Base-by-base conservation (phyloP, 257 asterid species). In the Mitragyna speciosa region DNA sequence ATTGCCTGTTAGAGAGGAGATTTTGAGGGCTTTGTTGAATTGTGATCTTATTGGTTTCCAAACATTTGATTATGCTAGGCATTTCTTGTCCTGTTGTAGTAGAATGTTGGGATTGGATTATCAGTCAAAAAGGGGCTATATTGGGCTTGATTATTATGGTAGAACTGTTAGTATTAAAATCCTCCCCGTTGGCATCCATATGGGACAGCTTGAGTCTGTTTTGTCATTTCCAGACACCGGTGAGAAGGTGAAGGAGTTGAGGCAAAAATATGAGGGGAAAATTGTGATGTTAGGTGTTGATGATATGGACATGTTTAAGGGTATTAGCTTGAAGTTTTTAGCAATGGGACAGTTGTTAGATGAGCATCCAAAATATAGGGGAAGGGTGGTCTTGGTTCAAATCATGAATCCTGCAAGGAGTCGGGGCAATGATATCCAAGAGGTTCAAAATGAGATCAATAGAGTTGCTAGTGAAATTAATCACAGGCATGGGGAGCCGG, bases 11-110 rank as follows among this genome's bases (percentile, higher is more conserved):
- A 87, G 98, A 82, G 97, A 92, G 78, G 98, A 91, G 84, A 86
- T 94, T 80, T 77, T 94, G 84, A 89, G 92, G 87, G 96, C 88
- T 59, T 87, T 94, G 66, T 87, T 94, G 86, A 94, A 94, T 70
- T 91, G 97, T 82, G 98, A 94, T 84, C 88, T 94, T 24, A 70
- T 94, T 83, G 98, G 98, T 0, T 94, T 94, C 73, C 98, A 94
- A 31, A 92, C 98, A 0, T 94, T 94, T 86, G 98, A 94, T 84
- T 94, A 94, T 76, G 98, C 98, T 52, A 88, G 98, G 81, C 98
- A 94, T 73, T 94, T 94, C 85, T 86, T 94, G 87, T 88, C 97
- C 2, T 94, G 97, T 83, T 91, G 97, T 78, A 92, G 96, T 86
- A 92, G 98, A 81, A 94, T 94, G 98, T 88, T 94, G 66, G 98